These are phyloP conservation scores for Liquidambar formosana DNA, from an alignment of 164 flowering plant species.

Conservation along the genomic window DNA sequence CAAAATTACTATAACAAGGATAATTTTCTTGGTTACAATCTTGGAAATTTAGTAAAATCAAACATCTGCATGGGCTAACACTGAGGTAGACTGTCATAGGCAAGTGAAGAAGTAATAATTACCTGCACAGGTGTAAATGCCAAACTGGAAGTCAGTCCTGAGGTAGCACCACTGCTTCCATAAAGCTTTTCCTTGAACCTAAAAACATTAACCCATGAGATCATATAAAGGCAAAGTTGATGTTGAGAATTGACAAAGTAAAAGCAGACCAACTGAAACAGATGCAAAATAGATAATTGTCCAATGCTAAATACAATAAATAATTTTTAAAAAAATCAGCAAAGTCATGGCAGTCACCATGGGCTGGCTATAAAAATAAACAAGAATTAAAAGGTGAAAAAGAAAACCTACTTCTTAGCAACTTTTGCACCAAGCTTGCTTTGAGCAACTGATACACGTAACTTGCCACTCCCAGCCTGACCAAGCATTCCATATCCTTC, in stretches of 20 bases:
- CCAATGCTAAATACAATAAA: neutral
- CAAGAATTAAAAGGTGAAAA: neutral
- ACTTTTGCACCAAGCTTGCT: conserved; percentile 95
- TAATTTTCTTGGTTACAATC: no score
- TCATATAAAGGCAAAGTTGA: neutral
- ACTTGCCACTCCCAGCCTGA: conserved; percentile 95
- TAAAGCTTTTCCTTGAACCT: conserved; percentile 87
- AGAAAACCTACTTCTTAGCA: conserved; percentile 75
- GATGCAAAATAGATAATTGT: neutral
- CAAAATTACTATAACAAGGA: no score
- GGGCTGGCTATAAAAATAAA: neutral
- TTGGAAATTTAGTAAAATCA: no score
- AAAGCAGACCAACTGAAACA: neutral
- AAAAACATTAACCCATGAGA: conserved; percentile 12
- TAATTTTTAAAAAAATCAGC: no score
- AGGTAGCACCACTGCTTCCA: conserved; percentile 92
- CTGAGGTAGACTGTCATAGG: no score
- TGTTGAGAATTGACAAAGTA: neutral
- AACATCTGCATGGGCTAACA: no score
- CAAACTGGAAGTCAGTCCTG: conserved; percentile 87
- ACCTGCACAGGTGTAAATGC: conserved; percentile 99
- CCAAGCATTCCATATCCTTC: conserved; percentile 99
- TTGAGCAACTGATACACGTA: conserved; percentile 87
- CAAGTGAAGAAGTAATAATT: no score
- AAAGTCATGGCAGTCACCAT: neutral